Evolutionary conservation across 306 rosid genomes (phyloP), one percentile per base, ranked within the genome.

Genomic region (Ochetophila trinervis): DNA sequence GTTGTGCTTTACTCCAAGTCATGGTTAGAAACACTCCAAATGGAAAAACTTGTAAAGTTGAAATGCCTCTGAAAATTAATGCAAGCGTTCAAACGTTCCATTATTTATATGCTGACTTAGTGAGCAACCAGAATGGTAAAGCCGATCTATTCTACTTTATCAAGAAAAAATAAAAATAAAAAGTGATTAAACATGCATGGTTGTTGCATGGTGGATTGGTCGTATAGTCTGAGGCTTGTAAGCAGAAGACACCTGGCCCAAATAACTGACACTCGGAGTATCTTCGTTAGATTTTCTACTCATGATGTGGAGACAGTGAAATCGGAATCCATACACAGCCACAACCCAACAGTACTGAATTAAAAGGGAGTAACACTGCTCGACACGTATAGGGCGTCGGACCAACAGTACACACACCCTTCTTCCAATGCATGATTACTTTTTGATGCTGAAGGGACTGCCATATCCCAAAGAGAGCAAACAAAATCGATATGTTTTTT

Each of bases 201-300:
- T 50, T 50, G 54, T 17, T 63, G 37, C 17, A 63, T 63, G 23
- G 35, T 63, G 19, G 2, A 63, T 17, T 32, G 17, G 4, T 23
- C 14, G 48, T 47, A 62, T 69, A 6, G 10, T 2, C 3, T 6
- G 23, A 3, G 27, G 27, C 44, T 10, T 5, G 16, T 40, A 20
- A 60, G 70, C 54, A 50, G 1, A 2, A 4, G 81, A 78, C 85
- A 78, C 45, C 32, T 83, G 68, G 60, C 78, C 80, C 74, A 16
- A 13, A 64, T 71, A 61, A 73, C 64, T 70, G 77, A 76, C 30
- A 44, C 44, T 30, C 16, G 17, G 3, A 18, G 14, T 56, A 80
- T 83, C 78, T 62, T 42, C 8, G 14, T 1, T 42, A 69, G 81
- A 86, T 81, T 56, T 54, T 40, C 37, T 3, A 8, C 32, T 32